Evolutionary conservation across 352 stramenopile species (phyloP).

Genomic region (Albugo candida): DNA sequence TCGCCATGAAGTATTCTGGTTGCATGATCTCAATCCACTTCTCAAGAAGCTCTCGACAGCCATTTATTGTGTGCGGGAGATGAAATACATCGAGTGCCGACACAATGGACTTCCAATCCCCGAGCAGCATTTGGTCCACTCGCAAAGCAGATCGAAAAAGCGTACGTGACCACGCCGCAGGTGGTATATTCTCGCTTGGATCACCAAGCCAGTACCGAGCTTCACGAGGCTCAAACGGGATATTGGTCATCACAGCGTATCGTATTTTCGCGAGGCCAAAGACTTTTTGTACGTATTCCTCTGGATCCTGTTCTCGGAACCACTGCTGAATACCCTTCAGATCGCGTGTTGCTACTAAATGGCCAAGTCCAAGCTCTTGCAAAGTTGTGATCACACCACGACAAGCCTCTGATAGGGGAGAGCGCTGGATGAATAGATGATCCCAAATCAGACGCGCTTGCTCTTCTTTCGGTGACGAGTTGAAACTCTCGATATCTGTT

Average conservation of each 20-base stretch:
- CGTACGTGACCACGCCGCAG: slow-evolving; percentile 26
- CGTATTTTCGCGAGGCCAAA: slow-evolving; percentile 54
- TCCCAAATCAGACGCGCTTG: slow-evolving; percentile 83
- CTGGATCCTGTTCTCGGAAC: slow-evolving; percentile 52
- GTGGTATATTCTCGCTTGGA: slow-evolving; percentile 16
- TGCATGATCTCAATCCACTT: slow-evolving; percentile 86
- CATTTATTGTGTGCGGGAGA: slow-evolving; percentile 48
- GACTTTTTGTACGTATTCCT: slow-evolving; percentile 52
- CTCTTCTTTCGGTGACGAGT: slow-evolving; percentile 43
- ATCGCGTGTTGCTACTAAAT: slow-evolving; percentile 46
- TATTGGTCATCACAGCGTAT: slow-evolving; percentile 92
- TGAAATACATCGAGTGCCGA: slow-evolving; percentile 28
- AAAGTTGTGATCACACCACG: slow-evolving; percentile 82
- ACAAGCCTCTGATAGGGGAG: slow-evolving; percentile 80
- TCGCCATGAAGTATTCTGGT: slow-evolving; percentile 90
- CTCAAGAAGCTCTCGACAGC: slow-evolving; percentile 58
- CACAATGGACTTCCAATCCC: slow-evolving; percentile 63
- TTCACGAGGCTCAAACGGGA: slow-evolving; percentile 66
- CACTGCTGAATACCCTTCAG: slow-evolving; percentile 64
- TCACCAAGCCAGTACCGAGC: slow-evolving; percentile 27
- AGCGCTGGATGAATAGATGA: slow-evolving; percentile 76
- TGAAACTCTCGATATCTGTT: slow-evolving; percentile 60
- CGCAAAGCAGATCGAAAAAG: slow-evolving; percentile 81
- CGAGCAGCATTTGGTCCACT: slow-evolving; percentile 81
- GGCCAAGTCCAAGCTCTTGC: slow-evolving; percentile 41